Evolutionary conservation across 495 filamentous ascomycete genomes (phyloP), one percentile per base, ranked within the genome.

Genomic region (Pseudotulostoma volvatum): DNA sequence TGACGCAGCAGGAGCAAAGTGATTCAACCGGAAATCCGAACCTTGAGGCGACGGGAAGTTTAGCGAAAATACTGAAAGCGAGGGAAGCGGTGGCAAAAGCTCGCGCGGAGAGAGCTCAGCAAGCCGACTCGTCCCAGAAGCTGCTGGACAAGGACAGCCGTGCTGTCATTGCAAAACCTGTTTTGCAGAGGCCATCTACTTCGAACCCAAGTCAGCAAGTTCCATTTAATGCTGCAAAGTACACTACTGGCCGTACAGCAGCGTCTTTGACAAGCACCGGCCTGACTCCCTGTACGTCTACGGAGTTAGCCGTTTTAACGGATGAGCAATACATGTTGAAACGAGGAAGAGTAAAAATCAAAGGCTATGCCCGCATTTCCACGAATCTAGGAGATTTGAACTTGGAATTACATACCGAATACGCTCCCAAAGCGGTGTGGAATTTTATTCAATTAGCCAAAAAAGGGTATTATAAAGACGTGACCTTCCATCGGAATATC

Each of bases 271-370:
- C 90, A 30, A 86, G 79, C 46, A 99, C 90, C 0, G 87, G 88
- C 18, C 58, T 96, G 36, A 96, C 92, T 9, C 87, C 87, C 0
- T 81, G 92, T 47, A 99, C 90, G 0, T 77, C 79, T 42, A 76
- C 67, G 44, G 84, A 92, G 44, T 73, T 85, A 37, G 88, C 90
- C 17, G 58, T 86, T 21, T 70, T 96, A 13, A 80, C 80, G 1
- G 84, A 93, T 41, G 90, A 99, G 59, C 84, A 95, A 47, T 96
- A 85, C 57, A 90, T 99, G 80, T 68, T 96, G 33, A 81, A 84
- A 48, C 83, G 87, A 9, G 77, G 75, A 34, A 77, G 83, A 33
- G 77, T 99, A 21, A 93, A 92, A 53, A 71, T 67, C 45, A 88
- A 84, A 44, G 92, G 86, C 36, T 96, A 94, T 60, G 86, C 82